These are phyloP conservation scores for Colletotrichum sp. DNA, from an alignment of 2,329 filamentous ascomycete genomes.

Conservation along the genomic window DNA sequence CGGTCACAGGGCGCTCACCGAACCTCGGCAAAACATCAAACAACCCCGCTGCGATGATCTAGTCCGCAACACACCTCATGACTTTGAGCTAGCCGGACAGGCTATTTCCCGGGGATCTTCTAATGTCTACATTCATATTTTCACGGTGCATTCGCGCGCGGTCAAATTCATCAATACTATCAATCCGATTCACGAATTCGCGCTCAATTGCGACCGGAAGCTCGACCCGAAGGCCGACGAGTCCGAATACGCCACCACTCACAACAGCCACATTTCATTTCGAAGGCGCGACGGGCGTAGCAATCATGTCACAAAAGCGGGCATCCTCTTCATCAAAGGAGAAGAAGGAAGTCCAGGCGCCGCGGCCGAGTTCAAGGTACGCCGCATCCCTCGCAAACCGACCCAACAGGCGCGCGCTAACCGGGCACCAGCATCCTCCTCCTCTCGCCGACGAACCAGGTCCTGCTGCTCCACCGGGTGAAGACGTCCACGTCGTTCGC, in stretches of 20 bases:
- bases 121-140: not conserved
- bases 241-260: not conserved
- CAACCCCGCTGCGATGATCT: not conserved
- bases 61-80: not conserved
- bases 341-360: slow-evolving; percentile 39
- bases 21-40: slow-evolving; percentile 20
- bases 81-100: not conserved
- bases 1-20: slow-evolving; percentile 10
- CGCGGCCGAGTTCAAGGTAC: slow-evolving; percentile 68
- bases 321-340: slow-evolving; percentile 16
- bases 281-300: not conserved
- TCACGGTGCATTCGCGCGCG: not conserved
- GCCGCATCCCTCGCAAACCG: not conserved
- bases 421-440: slow-evolving; percentile 64
- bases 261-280: not conserved
- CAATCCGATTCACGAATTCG: not conserved
- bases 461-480: slow-evolving; percentile 87
- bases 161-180: not conserved
- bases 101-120: not conserved
- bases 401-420: slow-evolving; percentile 5
- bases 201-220: not conserved
- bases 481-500: slow-evolving; percentile 83
- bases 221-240: not conserved
- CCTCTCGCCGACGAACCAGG: slow-evolving; percentile 84
- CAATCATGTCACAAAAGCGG: slow-evolving; percentile 15